These are phyloP conservation scores for Zelonia costaricensis DNA, from an alignment of 208 protist species.

Conservation along the genomic window DNA sequence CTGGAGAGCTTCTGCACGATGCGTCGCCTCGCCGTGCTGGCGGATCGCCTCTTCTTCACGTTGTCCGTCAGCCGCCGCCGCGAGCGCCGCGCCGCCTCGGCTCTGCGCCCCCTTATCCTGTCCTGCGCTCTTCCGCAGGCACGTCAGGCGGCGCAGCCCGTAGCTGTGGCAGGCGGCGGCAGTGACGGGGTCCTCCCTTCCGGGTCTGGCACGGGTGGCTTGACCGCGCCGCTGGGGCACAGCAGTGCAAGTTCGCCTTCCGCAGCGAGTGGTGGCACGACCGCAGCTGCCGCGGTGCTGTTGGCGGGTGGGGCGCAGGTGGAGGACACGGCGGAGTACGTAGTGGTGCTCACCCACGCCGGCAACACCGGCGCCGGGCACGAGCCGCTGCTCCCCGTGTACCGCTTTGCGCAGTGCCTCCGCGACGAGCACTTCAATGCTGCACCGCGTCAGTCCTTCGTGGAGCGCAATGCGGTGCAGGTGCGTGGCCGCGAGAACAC, in stretches of 20 bases:
- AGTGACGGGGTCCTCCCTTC: slow-evolving; percentile 2
- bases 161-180: background rate
- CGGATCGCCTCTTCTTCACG: slow-evolving; percentile 62
- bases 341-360: slow-evolving; percentile 65
- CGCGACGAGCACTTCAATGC: slow-evolving; percentile 65
- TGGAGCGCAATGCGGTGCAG: slow-evolving; percentile 43
- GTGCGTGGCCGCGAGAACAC: slow-evolving; percentile 69
- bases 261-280: background rate
- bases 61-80: slow-evolving; percentile 71
- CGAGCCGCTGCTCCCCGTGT: slow-evolving; percentile 42
- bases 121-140: slow-evolving; percentile 53
- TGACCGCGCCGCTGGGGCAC: background rate
- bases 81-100: slow-evolving; percentile 39
- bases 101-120: slow-evolving; percentile 73
- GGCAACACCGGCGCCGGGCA: slow-evolving; percentile 37
- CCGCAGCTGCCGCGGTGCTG: background rate
- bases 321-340: slow-evolving; percentile 44
- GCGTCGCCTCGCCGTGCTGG: slow-evolving; percentile 55
- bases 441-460: slow-evolving; percentile 37
- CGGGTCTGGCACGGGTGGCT: background rate
- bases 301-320: slow-evolving; percentile 1
- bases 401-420: slow-evolving; percentile 64
- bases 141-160: background rate
- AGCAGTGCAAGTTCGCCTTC: background rate
- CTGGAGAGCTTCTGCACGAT: slow-evolving; percentile 76